phyloP scores from a whole-genome alignment of 371 early-diverging fungal genomes.

The Mucor piriformis region DNA sequence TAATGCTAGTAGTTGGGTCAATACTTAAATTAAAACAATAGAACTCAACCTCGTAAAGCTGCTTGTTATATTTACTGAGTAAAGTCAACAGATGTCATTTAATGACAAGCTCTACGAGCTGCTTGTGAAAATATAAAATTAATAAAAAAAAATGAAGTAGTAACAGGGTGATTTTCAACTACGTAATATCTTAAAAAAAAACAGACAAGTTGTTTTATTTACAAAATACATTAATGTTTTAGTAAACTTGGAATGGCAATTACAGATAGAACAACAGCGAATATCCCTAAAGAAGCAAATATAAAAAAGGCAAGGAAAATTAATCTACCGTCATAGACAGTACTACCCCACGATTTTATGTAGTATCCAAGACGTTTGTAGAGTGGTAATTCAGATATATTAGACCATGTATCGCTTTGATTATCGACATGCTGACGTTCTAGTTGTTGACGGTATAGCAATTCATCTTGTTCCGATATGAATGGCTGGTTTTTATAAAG shows the following conservation, averaged over 20 bases:
- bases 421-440: neutral
- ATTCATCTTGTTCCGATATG: constrained; percentile 3
- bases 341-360: constrained; percentile 7
- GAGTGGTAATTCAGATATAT: neutral
- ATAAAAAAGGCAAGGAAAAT: constrained; percentile 11
- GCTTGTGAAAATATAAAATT: too few species aligned
- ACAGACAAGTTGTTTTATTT: neutral
- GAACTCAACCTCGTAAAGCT: too few species aligned
- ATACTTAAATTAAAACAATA: too few species aligned
- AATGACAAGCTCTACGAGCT: too few species aligned
- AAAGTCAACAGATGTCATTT: constrained; percentile 41
- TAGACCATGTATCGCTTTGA: neutral
- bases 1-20: too few species aligned
- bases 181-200: constrained; percentile 42
- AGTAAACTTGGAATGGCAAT: constrained; percentile 13
- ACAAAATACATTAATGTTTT: constrained; percentile 9
- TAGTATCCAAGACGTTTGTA: neutral
- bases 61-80: too few species aligned
- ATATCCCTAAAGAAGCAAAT: neutral
- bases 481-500: constrained; percentile 12
- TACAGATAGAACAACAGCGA: neutral
- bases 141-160: too few species aligned
- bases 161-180: constrained; percentile 55
- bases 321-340: constrained; percentile 3
- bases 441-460: neutral